phyloP scores from a whole-genome alignment of 192 early-diverging fungal genomes.

The Dissophora ornata region DNA sequence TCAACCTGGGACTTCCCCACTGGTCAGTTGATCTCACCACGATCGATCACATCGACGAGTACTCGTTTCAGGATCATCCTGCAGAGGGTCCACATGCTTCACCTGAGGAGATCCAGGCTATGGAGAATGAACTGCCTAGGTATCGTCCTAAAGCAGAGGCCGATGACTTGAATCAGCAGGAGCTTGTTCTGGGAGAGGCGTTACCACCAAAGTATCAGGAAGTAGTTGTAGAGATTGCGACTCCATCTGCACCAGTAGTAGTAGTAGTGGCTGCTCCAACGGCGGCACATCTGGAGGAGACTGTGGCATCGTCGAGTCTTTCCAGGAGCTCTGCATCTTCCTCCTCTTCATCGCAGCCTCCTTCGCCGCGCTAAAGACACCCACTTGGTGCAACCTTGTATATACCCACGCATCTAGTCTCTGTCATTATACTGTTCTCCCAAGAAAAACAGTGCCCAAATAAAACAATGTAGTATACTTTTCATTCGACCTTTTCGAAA shows the following conservation, averaged over 20 bases:
- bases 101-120: constrained; percentile 30
- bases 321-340: not conserved
- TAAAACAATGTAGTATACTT: too few species aligned
- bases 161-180: not conserved
- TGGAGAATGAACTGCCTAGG: constrained; percentile 40
- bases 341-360: not conserved
- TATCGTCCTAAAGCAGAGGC: constrained; percentile 29
- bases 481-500: too few species aligned
- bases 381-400: too few species aligned
- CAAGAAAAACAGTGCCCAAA: too few species aligned
- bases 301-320: not conserved
- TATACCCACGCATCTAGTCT: too few species aligned
- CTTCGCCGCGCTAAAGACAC: too few species aligned
- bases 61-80: constrained; percentile 43
- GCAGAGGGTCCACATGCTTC: constrained; percentile 37
- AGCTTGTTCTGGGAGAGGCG: constrained; percentile 17
- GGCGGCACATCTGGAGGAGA: not conserved
- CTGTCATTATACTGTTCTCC: too few species aligned
- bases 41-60: constrained; percentile 42
- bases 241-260: not conserved
- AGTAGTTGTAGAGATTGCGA: constrained; percentile 8
- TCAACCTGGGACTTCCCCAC: constrained; percentile 31
- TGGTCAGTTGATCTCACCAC: constrained; percentile 37
- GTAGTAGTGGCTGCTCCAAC: not conserved
- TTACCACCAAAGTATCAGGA: constrained; percentile 42